Conservation (phyloP, 2,329 filamentous ascomycete species). For the Monilinia laxa region DNA sequence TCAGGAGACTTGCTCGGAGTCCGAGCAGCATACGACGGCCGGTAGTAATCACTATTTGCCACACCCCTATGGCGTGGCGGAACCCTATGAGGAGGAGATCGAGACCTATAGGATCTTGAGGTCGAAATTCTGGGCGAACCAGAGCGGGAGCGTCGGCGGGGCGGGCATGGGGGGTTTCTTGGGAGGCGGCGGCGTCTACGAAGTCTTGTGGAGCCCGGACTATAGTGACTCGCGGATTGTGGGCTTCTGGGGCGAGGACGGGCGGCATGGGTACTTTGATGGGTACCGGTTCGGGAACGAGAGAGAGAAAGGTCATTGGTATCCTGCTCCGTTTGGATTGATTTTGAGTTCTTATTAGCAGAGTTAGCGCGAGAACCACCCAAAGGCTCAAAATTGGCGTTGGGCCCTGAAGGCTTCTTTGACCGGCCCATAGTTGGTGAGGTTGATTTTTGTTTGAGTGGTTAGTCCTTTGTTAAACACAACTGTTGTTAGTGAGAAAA, state of each 20-base stretch:
- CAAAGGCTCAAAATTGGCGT: conserved; percentile 1
- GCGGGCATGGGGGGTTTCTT: background rate
- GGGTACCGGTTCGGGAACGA: background rate
- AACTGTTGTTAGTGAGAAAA: background rate
- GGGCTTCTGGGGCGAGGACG: too few species aligned
- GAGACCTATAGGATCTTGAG: background rate
- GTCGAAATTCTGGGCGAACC: background rate
- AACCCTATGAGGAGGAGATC: background rate
- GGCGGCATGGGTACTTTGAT: background rate
- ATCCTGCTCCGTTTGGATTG: background rate
- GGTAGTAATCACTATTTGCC: background rate
- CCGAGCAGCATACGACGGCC: background rate
- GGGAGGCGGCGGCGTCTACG: background rate
- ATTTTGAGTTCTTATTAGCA: background rate
- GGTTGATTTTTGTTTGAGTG: background rate
- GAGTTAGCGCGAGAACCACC: background rate
- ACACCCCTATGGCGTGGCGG: background rate
- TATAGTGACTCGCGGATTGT: background rate
- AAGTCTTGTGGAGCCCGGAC: background rate
- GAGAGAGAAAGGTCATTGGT: background rate
- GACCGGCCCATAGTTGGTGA: background rate
- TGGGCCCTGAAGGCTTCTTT: background rate
- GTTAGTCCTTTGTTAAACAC: background rate
- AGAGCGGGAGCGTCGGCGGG: background rate
- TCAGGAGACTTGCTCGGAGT: background rate